These are phyloP conservation scores for Paxillus rubicundulus DNA, from an alignment of 768 basidiomycete genomes.

Conservation along the genomic window DNA sequence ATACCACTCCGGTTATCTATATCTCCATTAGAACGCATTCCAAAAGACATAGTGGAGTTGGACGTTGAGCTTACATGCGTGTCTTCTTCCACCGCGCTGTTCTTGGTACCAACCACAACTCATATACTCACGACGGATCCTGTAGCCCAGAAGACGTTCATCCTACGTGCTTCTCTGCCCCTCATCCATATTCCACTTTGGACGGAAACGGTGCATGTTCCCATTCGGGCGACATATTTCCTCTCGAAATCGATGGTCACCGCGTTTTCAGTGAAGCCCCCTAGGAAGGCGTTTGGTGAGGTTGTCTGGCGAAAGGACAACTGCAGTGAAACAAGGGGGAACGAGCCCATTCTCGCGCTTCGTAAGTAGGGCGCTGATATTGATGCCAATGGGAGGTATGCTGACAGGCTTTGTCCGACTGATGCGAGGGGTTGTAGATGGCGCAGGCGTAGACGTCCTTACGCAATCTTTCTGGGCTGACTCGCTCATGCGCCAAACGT, in stretches of 20 bases:
- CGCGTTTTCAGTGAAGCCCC: conserved; percentile 57
- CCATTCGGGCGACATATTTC: conserved; percentile 59
- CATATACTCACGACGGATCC: neutral
- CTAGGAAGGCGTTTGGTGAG: conserved; percentile 34
- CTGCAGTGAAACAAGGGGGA: conserved; percentile 5
- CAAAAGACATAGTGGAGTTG: conserved; percentile 32
- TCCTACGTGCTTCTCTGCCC: conserved; percentile 40
- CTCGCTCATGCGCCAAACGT: conserved; percentile 54
- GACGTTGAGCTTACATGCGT: conserved; percentile 38
- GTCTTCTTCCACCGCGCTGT: conserved; percentile 5
- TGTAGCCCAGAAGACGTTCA: neutral
- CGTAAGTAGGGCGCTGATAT: conserved; percentile 41
- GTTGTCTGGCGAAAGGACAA: neutral
- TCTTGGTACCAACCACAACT: neutral
- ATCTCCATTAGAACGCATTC: conserved; percentile 30
- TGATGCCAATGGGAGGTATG: neutral
- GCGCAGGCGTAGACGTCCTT: conserved; percentile 79
- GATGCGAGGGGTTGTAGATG: conserved; percentile 49
- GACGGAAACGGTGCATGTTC: conserved; percentile 32
- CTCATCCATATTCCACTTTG: conserved; percentile 46
- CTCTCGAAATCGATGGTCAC: conserved; percentile 54
- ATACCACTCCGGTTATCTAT: conserved; percentile 53
- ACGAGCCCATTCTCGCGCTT: conserved; percentile 59
- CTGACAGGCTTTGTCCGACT: neutral
- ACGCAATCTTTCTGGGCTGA: conserved; percentile 56